Conservation (phyloP, 2,329 filamentous ascomycete species). For the Neofusicoccum umdonicola region DNA sequence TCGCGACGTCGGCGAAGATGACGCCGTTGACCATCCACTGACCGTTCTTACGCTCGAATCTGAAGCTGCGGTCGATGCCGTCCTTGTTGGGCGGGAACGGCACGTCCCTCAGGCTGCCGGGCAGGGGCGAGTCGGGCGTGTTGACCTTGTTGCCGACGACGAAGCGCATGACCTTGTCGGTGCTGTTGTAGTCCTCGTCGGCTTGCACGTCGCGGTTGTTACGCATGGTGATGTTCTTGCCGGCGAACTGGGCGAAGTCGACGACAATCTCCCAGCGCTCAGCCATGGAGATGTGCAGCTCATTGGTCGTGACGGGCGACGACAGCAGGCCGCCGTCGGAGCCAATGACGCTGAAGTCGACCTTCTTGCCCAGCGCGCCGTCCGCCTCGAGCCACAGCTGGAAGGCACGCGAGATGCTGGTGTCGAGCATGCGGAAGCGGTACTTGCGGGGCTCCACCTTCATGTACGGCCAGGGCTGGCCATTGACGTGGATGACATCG, state of each 20-base stretch:
- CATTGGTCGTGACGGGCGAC: slow-evolving; percentile 42
- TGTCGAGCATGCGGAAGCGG: slow-evolving; percentile 55
- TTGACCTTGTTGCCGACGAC: slow-evolving; percentile 41
- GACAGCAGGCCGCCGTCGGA: slow-evolving; percentile 55
- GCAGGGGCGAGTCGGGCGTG: slow-evolving; percentile 26
- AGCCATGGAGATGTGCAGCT: slow-evolving; percentile 52
- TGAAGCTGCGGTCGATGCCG: slow-evolving; percentile 32
- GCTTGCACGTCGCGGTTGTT: slow-evolving; percentile 45
- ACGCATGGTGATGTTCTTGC: slow-evolving; percentile 49
- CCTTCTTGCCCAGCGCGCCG: slow-evolving; percentile 28
- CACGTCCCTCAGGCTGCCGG: slow-evolving; percentile 27
- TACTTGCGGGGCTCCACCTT: slow-evolving; percentile 62
- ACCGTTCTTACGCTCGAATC: slow-evolving; percentile 28
- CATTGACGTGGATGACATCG: slow-evolving; percentile 59
- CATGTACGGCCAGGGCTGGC: slow-evolving; percentile 58
- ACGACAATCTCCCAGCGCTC: slow-evolving; percentile 59
- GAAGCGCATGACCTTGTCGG: slow-evolving; percentile 39
- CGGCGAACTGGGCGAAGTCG: slow-evolving; percentile 52
- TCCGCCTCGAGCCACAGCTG: slow-evolving; percentile 45
- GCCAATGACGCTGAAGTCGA: slow-evolving; percentile 54
- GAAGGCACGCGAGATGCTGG: slow-evolving; percentile 49
- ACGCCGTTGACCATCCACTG: slow-evolving; percentile 36
- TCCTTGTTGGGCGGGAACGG: slow-evolving; percentile 25
- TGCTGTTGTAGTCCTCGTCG: slow-evolving; percentile 52
- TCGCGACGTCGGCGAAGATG: slow-evolving; percentile 32